Evolutionary conservation across 2,329 filamentous ascomycete genomes (phyloP).

Genomic region (Gliomastix tumulicola): DNA sequence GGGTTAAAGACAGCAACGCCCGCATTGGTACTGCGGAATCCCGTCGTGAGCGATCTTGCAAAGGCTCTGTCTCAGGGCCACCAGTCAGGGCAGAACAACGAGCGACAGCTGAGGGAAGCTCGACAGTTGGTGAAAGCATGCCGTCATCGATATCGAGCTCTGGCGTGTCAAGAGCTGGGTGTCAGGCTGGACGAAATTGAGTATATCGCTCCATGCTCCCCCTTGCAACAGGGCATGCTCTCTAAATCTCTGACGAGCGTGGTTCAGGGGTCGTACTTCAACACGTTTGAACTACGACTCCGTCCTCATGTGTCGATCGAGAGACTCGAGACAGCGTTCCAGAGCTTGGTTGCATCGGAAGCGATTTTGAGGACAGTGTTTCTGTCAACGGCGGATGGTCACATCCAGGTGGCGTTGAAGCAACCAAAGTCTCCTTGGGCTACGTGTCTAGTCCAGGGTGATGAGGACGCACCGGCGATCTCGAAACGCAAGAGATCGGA

Average conservation of each 20-base stretch:
- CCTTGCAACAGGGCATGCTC: constrained; percentile 82
- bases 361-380: constrained; percentile 70
- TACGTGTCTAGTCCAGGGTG: too few species aligned
- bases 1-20: constrained; percentile 57
- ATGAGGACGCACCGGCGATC: background rate
- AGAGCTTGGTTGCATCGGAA: constrained; percentile 37
- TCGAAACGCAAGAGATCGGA: constrained; percentile 6
- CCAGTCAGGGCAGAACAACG: background rate
- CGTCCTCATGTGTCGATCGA: constrained; percentile 30
- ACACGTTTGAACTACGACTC: constrained; percentile 60
- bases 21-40: constrained; percentile 60
- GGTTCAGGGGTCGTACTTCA: constrained; percentile 62
- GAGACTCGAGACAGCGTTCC: constrained; percentile 52
- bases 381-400: constrained; percentile 65
- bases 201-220: constrained; percentile 73
- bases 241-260: constrained; percentile 55
- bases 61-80: constrained; percentile 18
- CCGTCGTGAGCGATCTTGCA: constrained; percentile 40
- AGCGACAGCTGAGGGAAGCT: constrained; percentile 31
- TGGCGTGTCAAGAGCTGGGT: constrained; percentile 44
- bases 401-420: constrained; percentile 63
- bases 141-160: constrained; percentile 50
- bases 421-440: too few species aligned
- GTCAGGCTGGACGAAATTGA: constrained; percentile 52
- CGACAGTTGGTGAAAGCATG: constrained; percentile 58